Percentiles rank a stretch among this genome's conserved stretches.
Evolutionary conservation across 179 eudicot species (phyloP).

Genomic region (Nepenthes alata): DNA sequence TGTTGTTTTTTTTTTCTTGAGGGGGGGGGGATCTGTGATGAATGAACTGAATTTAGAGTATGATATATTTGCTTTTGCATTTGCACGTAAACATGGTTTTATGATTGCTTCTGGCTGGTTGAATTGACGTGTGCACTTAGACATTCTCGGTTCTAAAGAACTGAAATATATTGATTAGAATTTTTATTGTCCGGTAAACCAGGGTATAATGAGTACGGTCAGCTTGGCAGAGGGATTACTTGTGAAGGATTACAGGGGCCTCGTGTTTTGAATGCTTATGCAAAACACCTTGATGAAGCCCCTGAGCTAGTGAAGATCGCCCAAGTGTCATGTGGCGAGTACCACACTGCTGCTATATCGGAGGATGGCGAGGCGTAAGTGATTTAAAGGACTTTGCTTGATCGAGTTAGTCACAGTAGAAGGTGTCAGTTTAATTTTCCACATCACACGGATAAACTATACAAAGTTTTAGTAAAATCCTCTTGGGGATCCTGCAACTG

Average conservation of each 20-base stretch:
- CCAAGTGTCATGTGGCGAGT: constrained; percentile 92
- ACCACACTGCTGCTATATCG: constrained; percentile 90
- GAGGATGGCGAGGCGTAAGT: constrained; percentile 98
- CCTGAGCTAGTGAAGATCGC: constrained; percentile 82
- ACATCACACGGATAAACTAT: constrained; percentile 16
- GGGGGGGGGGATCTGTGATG: too few relatives aligned
- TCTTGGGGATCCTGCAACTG: constrained; percentile 4
- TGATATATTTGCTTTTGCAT: too few relatives aligned
- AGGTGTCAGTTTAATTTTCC: constrained; percentile 17
- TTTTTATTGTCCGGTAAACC: constrained; percentile 26
- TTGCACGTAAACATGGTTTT: too few relatives aligned
- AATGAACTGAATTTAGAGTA: too few relatives aligned
- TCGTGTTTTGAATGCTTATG: constrained; percentile 60
- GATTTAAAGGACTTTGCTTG: constrained; percentile 24
- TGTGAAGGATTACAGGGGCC: constrained; percentile 95
- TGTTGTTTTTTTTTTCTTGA: neutral
- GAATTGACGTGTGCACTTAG: constrained; percentile 2
- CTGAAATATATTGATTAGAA: constrained; percentile 14
- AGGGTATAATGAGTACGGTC: constrained; percentile 98
- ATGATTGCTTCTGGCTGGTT: too few relatives aligned
- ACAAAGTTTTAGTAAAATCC: constrained; percentile 6
- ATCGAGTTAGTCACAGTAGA: constrained; percentile 17
- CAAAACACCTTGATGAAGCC: constrained; percentile 84
- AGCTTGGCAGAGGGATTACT: constrained; percentile 93
- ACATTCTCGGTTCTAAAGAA: neutral